Base-by-base conservation (phyloP, 2,329 filamentous ascomycete species). In the Verticillium dahliae region DNA sequence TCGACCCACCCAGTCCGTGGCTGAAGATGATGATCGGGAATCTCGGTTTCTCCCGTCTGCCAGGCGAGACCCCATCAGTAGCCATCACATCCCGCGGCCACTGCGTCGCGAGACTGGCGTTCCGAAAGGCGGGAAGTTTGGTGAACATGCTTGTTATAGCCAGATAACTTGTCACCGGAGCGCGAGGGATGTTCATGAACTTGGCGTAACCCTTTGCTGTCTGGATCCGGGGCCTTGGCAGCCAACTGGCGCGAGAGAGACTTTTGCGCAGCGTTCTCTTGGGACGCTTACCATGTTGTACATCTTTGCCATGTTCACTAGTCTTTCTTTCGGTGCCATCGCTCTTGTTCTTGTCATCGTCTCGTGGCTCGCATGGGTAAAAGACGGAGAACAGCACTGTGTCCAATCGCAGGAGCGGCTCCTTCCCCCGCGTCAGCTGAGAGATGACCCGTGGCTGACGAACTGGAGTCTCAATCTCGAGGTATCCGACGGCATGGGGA, bases 21-120 rank as follows among this genome's bases (percentile, higher is more conserved):
- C 84, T 87, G 71, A 90, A 90, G 27, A 90, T 77, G 38, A 90
- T 76, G 27, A 89, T 74, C 1, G 87, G 86, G 62, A 89, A 89
- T 4, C 65, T 76, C 0, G 84, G 82, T 18, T 64, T 62, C 61
- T 75, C 73, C 9, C 72, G 73, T 6, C 27, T 18, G 31, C 54
- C 13, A 13, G 10, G 11, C 6, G 45, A n/a, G 7, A 18, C 45
- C 11, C 22, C 18, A n/a, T 67, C 69, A 9, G n/a, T n/a, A 11
- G 13, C 45, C 54, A 76, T 73, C 2, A 74, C 60, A 33, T 74
- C 74, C 18, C 71, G 72, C 4, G 85, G 80, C 80, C 82, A 84
- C 67, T 82, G 78, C n/a, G 74, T 73, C 3, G 86, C 84, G 7
- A 86, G 68, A 34, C 77, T 78, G 6, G 85, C 80, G 69, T 90